These are phyloP conservation scores for Camelina neglecta DNA, from an alignment of 345 rosid species.

Conservation along the genomic window DNA sequence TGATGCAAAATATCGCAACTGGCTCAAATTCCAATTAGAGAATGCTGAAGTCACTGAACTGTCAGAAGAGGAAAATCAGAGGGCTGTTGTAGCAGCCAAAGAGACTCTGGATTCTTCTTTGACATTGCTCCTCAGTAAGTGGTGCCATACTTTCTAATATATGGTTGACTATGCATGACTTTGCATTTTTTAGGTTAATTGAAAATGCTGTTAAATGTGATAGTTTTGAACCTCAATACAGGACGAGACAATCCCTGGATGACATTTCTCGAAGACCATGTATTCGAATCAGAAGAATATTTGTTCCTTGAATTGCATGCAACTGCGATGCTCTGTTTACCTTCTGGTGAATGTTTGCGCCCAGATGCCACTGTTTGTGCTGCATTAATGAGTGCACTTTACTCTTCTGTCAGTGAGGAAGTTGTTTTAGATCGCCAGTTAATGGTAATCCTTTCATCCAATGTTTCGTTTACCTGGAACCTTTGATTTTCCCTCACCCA, in stretches of 20 bases:
- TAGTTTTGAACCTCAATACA: slow-evolving; percentile 40
- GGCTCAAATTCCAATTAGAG: slow-evolving; percentile 86
- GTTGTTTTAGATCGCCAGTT: slow-evolving; percentile 75
- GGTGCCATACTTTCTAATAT: slow-evolving; percentile 5
- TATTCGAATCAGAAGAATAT: slow-evolving; percentile 55
- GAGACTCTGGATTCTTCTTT: slow-evolving; percentile 71
- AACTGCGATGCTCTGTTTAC: slow-evolving; percentile 85
- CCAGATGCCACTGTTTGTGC: slow-evolving; percentile 92
- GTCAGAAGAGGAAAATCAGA: slow-evolving; percentile 77
- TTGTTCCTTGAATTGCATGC: slow-evolving; percentile 85
- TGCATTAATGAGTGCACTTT: slow-evolving; percentile 88
- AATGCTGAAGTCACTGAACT: slow-evolving; percentile 74
- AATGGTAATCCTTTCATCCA: slow-evolving; percentile 57
- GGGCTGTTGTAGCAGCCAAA: slow-evolving; percentile 64
- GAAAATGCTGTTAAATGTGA: slow-evolving; percentile 30
- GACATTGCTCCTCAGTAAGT: slow-evolving; percentile 73
- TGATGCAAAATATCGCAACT: slow-evolving; percentile 93
- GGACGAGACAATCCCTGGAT: slow-evolving; percentile 82
- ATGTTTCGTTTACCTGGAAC: not conserved
- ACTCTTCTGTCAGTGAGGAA: slow-evolving; percentile 85
- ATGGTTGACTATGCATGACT: slow-evolving; percentile 9
- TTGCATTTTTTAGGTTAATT: slow-evolving; percentile 3
- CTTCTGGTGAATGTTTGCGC: slow-evolving; percentile 91
- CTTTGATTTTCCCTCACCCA: slow-evolving; percentile 8
- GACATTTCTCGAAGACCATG: slow-evolving; percentile 61